Conservation (phyloP, 805 yeast genomes). For the Starmerella gropengiesseri region DNA sequence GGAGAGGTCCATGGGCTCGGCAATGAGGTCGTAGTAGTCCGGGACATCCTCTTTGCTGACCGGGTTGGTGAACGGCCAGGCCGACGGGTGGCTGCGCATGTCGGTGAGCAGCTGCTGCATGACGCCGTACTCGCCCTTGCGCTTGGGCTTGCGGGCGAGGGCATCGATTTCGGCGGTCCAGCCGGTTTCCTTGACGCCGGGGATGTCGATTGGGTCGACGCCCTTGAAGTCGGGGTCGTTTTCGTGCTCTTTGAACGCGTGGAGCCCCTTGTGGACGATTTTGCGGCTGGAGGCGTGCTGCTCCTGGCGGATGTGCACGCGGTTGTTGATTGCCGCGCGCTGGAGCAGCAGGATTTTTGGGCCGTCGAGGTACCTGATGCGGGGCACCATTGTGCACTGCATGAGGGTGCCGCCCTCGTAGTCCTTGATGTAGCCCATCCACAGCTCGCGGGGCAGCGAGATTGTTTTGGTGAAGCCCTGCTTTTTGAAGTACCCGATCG, state of each 20-base stretch:
- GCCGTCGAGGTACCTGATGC: slow-evolving; percentile 77
- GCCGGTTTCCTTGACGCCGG: slow-evolving; percentile 87
- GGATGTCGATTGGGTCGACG: slow-evolving; percentile 73
- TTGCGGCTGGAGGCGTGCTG: slow-evolving; percentile 12
- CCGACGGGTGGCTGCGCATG: slow-evolving; percentile 85
- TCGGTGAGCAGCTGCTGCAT: slow-evolving; percentile 85
- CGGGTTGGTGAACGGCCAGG: slow-evolving; percentile 95
- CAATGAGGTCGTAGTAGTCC: slow-evolving; percentile 90
- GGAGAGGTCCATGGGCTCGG: slow-evolving; percentile 95
- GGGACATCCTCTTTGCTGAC: slow-evolving; percentile 90
- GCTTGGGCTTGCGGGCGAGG: slow-evolving; percentile 83
- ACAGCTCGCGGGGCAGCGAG: slow-evolving; percentile 65
- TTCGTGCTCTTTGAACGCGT: slow-evolving; percentile 45
- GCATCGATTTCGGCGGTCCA: slow-evolving; percentile 99
- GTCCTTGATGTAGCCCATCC: slow-evolving; percentile 99
- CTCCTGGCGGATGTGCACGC: slow-evolving; percentile 60
- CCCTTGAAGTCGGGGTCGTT: slow-evolving; percentile 19
- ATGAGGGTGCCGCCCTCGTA: slow-evolving; percentile 97
- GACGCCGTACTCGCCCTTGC: slow-evolving; percentile 88
- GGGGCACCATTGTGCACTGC: slow-evolving; percentile 93
- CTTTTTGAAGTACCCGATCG: slow-evolving; percentile 95
- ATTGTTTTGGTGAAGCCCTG: slow-evolving; percentile 97
- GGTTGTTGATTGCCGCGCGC: slow-evolving; percentile 79
- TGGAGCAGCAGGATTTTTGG: slow-evolving; percentile 76
- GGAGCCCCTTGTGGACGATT: slow-evolving; percentile 53